Evolutionary conservation across 164 flowering plant species (phyloP), one percentile per base, ranked within the genome.

Genomic region (Vitis cinerea): DNA sequence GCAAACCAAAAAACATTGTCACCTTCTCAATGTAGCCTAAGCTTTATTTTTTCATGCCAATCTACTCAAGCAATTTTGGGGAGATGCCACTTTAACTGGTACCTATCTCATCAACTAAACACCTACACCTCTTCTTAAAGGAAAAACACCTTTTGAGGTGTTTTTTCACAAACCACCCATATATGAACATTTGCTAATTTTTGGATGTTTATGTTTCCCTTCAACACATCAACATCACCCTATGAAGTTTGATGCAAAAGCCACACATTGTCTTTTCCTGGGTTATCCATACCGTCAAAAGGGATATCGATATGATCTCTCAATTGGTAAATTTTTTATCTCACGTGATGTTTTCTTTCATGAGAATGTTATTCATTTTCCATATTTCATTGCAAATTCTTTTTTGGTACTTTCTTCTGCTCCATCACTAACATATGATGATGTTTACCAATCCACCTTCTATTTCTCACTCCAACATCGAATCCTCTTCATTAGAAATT

Each of bases 41-140:
- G 74, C 82, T 12, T 56, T 78, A 63, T 14, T 50, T 27, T 74
- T 78, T 37, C 78, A 78, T 23, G 71, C 75, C 0, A 48, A 72
- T 17, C 64, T 79, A 8, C 79, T 70, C 15, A 23, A 16, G 2
- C 8, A 53, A 57, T 79, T 72, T 68, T 72, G 74, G 79, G 77
- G 74, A 13, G 74, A 79, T 27, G 49, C 61, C 50, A 51, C 72
- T 15, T 16, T 78, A 9, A 16, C 44, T 2, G 13, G 71, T 3
- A 29, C 73, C 11, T 75, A 71, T 57, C 60, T 72, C 44, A 79
- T 79, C 8, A 79, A 78, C 51, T 50, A 68, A 19, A 19, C 63
- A 2, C 71, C 78, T 3, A 54, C 71, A 27, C 52, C 27, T 0
- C 8, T 51, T 1, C 71, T 74, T 8, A 7, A 55, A 17, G 27